These are phyloP conservation scores for Backusella mclennaniae DNA, from an alignment of 192 early-diverging fungal genomes.

Conservation along the genomic window DNA sequence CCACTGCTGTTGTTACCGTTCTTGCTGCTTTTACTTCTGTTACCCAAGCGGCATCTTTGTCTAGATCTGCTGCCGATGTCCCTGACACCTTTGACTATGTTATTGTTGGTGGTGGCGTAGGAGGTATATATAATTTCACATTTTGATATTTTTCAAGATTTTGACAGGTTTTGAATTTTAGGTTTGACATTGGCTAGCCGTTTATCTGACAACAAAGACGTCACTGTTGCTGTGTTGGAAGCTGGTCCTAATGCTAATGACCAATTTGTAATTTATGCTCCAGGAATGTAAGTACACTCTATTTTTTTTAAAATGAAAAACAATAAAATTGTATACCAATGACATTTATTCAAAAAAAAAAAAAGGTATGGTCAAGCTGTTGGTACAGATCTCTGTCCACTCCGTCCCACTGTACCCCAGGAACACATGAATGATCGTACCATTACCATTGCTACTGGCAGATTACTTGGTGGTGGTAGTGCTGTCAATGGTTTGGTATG, in stretches of 20 bases:
- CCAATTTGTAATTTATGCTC: neutral
- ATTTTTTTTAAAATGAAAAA: neutral
- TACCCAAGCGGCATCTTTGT: neutral
- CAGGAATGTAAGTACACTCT: neutral
- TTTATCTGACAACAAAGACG: constrained; percentile 39
- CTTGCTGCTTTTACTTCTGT: neutral
- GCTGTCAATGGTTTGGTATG: constrained; percentile 27
- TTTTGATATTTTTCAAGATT: neutral
- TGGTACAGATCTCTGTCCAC: neutral
- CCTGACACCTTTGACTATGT: constrained; percentile 29
- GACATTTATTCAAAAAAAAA: neutral
- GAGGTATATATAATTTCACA: constrained; percentile 17
- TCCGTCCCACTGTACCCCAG: neutral
- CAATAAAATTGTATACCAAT: neutral
- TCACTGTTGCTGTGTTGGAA: constrained; percentile 42
- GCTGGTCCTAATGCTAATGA: constrained; percentile 27
- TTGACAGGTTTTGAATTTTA: neutral
- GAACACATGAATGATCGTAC: neutral
- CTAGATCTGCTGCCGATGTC: neutral
- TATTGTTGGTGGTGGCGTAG: constrained; percentile 40
- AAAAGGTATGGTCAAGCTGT: neutral
- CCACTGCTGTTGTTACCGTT: neutral
- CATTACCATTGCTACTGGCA: constrained; percentile 27
- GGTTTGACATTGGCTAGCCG: constrained; percentile 33
- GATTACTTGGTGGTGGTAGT: constrained; percentile 33